phyloP scores from a whole-genome alignment of 768 basidiomycete genomes.

The Kwoniella europaea region DNA sequence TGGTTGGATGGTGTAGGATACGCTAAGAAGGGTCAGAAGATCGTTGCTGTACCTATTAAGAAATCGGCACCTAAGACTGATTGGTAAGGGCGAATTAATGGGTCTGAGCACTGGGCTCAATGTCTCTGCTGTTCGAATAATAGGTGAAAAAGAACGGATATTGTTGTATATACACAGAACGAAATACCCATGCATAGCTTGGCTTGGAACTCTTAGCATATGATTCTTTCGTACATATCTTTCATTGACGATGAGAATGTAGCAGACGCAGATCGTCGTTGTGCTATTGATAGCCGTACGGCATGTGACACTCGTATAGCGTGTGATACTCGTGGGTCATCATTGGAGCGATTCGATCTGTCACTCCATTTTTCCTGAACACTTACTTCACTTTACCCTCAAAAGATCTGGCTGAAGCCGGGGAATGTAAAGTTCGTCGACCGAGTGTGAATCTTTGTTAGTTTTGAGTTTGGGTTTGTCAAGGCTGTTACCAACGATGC shows the following conservation, averaged over 20 bases:
- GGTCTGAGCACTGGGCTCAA: neutral
- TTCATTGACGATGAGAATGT: too few relatives aligned
- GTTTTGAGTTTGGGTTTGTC: neutral
- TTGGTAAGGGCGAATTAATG: constrained; percentile 49
- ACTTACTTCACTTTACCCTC: neutral
- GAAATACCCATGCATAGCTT: constrained; percentile 6
- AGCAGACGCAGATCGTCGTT: too few relatives aligned
- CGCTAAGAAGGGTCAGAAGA: constrained; percentile 65
- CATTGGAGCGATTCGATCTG: too few relatives aligned
- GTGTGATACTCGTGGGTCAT: too few relatives aligned
- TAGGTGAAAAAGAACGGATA: neutral
- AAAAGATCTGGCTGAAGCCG: neutral
- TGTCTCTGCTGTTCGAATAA: neutral
- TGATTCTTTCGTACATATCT: too few relatives aligned
- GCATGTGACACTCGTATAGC: too few relatives aligned
- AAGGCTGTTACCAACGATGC: too few relatives aligned
- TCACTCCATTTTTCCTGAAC: neutral
- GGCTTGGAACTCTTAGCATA: neutral
- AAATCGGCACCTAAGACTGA: constrained; percentile 52
- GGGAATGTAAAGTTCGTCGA: neutral
- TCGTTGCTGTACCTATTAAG: constrained; percentile 51
- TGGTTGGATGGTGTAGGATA: constrained; percentile 98
- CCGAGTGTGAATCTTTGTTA: neutral
- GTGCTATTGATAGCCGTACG: too few relatives aligned
- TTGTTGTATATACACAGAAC: constrained; percentile 12